Evolutionary conservation across 306 rosid species (phyloP).

Genomic region (Psophocarpus tetragonolobus): DNA sequence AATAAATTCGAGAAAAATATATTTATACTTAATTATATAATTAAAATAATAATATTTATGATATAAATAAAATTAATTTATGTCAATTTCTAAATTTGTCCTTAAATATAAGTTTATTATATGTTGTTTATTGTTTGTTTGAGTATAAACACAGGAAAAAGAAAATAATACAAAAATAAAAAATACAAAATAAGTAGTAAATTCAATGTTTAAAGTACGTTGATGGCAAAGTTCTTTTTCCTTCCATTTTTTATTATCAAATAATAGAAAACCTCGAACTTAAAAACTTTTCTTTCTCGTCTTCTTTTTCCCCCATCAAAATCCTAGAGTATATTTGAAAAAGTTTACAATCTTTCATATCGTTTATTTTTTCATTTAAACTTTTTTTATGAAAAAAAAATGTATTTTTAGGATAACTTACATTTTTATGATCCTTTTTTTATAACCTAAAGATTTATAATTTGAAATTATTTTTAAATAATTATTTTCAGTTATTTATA

Average conservation of each 20-base stretch:
- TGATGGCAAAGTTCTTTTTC: not conserved
- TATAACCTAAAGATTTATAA: no score
- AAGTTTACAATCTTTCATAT: no score
- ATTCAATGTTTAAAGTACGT: no score
- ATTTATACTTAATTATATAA: not conserved
- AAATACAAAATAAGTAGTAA: not conserved
- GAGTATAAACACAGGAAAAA: not conserved
- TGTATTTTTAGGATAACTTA: no score
- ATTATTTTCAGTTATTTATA: no score
- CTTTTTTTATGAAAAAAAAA: no score
- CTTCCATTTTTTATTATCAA: not conserved
- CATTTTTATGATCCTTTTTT: no score
- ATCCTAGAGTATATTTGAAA: no score
- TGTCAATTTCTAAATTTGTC: not conserved
- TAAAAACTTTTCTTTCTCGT: not conserved
- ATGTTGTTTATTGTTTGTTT: no score
- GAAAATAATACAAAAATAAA: not conserved
- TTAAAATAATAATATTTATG: not conserved
- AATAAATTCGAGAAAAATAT: not conserved
- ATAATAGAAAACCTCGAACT: not conserved
- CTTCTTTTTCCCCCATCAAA: not conserved
- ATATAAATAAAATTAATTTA: not conserved
- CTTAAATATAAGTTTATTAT: not conserved
- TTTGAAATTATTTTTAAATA: no score
- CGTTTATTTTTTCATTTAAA: no score